phyloP scores from a whole-genome alignment of 2,329 filamentous ascomycete species.

The Fusarium sp. region DNA sequence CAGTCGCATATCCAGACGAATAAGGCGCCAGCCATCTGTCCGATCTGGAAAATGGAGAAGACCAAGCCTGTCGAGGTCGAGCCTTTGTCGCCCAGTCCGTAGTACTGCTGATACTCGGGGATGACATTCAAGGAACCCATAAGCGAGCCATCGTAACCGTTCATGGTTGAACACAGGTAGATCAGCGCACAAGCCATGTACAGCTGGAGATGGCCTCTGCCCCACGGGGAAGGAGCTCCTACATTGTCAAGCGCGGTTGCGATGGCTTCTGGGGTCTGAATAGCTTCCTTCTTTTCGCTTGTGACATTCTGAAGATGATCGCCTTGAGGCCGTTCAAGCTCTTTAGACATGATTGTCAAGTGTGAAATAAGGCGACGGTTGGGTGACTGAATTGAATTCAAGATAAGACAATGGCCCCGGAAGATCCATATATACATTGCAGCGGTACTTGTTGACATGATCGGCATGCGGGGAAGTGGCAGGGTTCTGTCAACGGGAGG shows the following conservation, averaged over 20 bases:
- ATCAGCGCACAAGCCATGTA: slow-evolving; percentile 31
- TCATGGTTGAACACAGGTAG: slow-evolving; percentile 56
- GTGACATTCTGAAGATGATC: neutral
- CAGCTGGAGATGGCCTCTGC: slow-evolving; percentile 20
- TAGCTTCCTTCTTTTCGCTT: neutral
- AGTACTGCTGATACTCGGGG: slow-evolving; percentile 11
- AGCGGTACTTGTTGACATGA: neutral
- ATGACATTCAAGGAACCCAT: slow-evolving; percentile 59
- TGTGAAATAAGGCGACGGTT: neutral
- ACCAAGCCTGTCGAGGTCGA: slow-evolving; percentile 56
- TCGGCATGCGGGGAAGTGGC: neutral
- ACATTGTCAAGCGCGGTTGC: neutral
- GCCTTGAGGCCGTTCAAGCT: neutral
- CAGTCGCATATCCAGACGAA: slow-evolving; percentile 59
- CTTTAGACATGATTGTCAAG: neutral
- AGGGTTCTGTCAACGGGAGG: neutral
- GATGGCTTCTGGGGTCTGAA: neutral
- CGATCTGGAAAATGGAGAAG: slow-evolving; percentile 58
- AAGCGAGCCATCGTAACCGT: slow-evolving; percentile 56
- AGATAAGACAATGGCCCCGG: neutral
- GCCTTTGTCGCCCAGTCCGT: slow-evolving; percentile 39
- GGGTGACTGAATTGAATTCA: neutral
- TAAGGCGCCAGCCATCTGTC: slow-evolving; percentile 56
- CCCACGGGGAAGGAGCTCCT: slow-evolving; percentile 1
- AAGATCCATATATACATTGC: neutral